A percentile compares a stretch with the other conserved stretches of the same genome.
These are phyloP conservation scores for Vitis riparia DNA, from an alignment of 164 flowering plant genomes.

Conservation along the genomic window DNA sequence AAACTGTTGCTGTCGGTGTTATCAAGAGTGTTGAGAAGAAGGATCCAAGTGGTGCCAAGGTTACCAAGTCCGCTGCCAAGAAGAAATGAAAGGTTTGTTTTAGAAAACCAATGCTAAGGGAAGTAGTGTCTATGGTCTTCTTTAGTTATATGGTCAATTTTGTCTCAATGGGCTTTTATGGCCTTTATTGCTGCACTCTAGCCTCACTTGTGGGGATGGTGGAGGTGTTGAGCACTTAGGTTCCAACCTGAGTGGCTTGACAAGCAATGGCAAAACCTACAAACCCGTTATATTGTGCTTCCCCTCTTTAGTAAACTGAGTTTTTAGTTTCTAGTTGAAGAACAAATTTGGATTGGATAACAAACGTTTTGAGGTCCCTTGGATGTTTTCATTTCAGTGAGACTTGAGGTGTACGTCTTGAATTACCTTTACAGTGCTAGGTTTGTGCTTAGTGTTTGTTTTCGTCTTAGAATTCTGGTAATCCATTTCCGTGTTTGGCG, in stretches of 20 bases:
- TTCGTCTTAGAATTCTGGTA: no score
- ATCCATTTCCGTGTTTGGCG: no score
- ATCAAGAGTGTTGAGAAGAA: no score
- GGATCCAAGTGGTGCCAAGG: no score
- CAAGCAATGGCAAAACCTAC: constrained; percentile 9
- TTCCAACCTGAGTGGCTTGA: constrained; percentile 12
- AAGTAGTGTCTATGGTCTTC: neutral
- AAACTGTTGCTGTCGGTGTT: no score
- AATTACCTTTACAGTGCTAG: neutral
- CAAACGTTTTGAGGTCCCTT: neutral
- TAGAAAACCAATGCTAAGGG: neutral
- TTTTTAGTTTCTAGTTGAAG: neutral
- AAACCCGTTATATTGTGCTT: neutral
- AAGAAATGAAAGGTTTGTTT: constrained; percentile 10
- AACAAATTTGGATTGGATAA: neutral
- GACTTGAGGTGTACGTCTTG: neutral
- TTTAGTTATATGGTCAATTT: neutral
- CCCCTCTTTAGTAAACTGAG: neutral
- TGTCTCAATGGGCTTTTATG: neutral
- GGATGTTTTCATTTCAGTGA: neutral
- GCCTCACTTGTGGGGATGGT: constrained; percentile 17
- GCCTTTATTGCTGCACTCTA: constrained; percentile 10
- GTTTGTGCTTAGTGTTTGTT: neutral
- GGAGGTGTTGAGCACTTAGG: constrained; percentile 9
- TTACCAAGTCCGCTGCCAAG: neutral